phyloP scores from a whole-genome alignment of 139 green algal genomes.

The Ettlia oleoabundans region DNA sequence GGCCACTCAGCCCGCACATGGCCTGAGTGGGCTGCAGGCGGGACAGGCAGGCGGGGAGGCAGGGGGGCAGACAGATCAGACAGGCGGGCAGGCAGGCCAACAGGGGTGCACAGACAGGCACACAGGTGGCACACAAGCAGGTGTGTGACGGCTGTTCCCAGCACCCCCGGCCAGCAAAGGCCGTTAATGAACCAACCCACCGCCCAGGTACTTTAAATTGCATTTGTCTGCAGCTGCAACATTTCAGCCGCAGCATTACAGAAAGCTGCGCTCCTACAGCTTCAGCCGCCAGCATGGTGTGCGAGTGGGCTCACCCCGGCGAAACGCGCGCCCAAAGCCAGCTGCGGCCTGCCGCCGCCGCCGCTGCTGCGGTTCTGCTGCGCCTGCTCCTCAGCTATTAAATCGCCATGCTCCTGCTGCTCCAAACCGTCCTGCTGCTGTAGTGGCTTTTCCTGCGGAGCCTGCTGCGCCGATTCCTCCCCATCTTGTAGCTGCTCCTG shows the following conservation, averaged over 20 bases:
- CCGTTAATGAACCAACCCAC: no score
- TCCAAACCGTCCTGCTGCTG: neutral
- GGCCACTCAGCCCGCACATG: neutral
- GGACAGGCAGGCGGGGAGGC: no score
- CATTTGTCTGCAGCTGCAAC: neutral
- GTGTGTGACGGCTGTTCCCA: no score
- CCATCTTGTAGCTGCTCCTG: neutral
- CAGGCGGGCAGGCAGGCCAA: neutral
- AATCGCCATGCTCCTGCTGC: neutral
- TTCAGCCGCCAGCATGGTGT: no score
- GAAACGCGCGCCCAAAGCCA: neutral
- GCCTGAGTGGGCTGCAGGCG: neutral
- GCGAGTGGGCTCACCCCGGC: neutral
- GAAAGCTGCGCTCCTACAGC: neutral
- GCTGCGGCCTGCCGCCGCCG: no score
- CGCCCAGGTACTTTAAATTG: no score
- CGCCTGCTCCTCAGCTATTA: neutral
- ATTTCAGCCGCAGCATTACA: neutral
- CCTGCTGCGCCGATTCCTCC: no score
- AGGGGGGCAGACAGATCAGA: neutral
- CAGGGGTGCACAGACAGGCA: neutral
- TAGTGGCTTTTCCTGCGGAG: no score
- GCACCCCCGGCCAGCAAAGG: no score
- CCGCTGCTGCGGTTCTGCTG: neutral
- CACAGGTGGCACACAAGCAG: no score